Evolutionary conservation across 768 basidiomycete species (phyloP).

Genomic region (Lactarius evosmus): DNA sequence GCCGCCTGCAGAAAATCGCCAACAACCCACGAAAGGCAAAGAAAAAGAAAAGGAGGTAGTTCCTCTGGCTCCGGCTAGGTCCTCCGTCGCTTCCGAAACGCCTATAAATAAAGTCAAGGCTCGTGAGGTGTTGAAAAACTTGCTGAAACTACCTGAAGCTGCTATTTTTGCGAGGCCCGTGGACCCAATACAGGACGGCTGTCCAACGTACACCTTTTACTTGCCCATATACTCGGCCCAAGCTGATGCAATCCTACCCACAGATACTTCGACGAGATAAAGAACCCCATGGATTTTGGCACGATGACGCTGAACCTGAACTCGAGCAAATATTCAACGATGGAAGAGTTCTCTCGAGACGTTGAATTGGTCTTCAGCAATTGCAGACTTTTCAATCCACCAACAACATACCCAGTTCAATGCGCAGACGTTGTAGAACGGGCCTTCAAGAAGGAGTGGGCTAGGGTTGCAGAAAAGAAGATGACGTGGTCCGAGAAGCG

Average conservation of each 20-base stretch:
- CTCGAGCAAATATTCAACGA: slow-evolving; percentile 64
- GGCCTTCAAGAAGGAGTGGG: slow-evolving; percentile 83
- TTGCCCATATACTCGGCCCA: not conserved
- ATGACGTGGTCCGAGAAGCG: slow-evolving; percentile 79
- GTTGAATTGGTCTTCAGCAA: slow-evolving; percentile 82
- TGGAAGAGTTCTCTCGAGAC: slow-evolving; percentile 81
- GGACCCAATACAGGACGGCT: slow-evolving; percentile 77
- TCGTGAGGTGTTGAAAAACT: slow-evolving; percentile 59
- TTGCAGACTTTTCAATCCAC: slow-evolving; percentile 90
- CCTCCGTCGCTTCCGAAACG: slow-evolving; percentile 38
- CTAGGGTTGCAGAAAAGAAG: slow-evolving; percentile 67
- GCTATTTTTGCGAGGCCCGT: slow-evolving; percentile 78
- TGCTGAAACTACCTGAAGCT: slow-evolving; percentile 63
- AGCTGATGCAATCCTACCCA: slow-evolving; percentile 17
- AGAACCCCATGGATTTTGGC: slow-evolving; percentile 89
- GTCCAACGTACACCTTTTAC: slow-evolving; percentile 71
- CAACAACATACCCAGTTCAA: slow-evolving; percentile 65
- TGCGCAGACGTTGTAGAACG: slow-evolving; percentile 75
- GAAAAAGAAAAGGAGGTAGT: slow-evolving; percentile 62
- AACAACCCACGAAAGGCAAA: slow-evolving; percentile 44
- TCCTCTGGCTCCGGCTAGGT: slow-evolving; percentile 33
- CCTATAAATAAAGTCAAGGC: slow-evolving; percentile 83
- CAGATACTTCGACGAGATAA: slow-evolving; percentile 91
- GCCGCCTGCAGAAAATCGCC: slow-evolving; percentile 33
- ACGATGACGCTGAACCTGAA: slow-evolving; percentile 72